These are phyloP conservation scores for Auricularia auricula-judae DNA, from an alignment of 768 basidiomycete genomes.

Conservation along the genomic window DNA sequence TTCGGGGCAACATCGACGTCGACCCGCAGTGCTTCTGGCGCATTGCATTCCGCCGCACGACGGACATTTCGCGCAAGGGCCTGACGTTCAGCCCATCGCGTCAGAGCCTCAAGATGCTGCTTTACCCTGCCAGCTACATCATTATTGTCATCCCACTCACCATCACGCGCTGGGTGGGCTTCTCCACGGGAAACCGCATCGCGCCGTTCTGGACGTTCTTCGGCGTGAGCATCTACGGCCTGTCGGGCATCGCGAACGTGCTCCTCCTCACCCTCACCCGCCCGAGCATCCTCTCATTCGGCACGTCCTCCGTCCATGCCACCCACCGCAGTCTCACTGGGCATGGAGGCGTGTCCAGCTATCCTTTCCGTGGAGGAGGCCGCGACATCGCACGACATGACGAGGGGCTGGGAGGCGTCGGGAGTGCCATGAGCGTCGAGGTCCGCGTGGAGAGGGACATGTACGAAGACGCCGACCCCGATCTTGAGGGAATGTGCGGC, in stretches of 20 bases:
- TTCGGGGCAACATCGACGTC: constrained; percentile 8
- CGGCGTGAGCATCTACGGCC: constrained; percentile 13
- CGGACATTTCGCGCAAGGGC: background rate
- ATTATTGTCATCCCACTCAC: constrained; percentile 29
- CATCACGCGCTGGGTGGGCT: constrained; percentile 29
- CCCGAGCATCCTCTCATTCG: constrained; percentile 11
- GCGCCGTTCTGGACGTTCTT: constrained; percentile 21
- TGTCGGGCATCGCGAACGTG: constrained; percentile 9
- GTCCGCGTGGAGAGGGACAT: background rate
- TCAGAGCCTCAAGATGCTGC: constrained; percentile 7
- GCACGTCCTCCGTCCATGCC: background rate
- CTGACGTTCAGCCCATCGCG: constrained; percentile 1
- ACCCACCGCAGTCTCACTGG: background rate
- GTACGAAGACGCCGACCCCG: background rate
- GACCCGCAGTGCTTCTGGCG: constrained; percentile 1
- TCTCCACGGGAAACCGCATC: constrained; percentile 8
- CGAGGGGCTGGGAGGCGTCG: no score
- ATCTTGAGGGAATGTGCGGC: no score
- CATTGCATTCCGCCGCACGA: background rate
- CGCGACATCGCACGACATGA: no score
- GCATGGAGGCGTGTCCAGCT: background rate
- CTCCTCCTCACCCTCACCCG: constrained; percentile 10
- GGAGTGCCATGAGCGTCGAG: background rate
- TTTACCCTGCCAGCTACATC: constrained; percentile 1
- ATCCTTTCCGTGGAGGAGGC: background rate